Evolutionary conservation across 1,284 basidiomycete species (phyloP).

Genomic region (Cryptococcus depauperatus): DNA sequence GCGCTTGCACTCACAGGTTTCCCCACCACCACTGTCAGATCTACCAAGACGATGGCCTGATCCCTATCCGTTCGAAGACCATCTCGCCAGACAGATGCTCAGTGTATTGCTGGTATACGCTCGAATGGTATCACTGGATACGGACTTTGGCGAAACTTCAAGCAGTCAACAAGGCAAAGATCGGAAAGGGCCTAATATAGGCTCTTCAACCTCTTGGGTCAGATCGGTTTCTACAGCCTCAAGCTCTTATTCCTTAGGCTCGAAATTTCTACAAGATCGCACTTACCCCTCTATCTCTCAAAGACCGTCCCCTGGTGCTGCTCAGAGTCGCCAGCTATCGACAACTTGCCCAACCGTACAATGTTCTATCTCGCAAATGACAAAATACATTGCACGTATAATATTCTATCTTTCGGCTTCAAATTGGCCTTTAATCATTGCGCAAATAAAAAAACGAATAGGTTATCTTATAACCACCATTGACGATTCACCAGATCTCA

Average conservation of each 20-base stretch:
- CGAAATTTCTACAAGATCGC: slow-evolving; percentile 26
- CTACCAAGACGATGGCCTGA: slow-evolving; percentile 53
- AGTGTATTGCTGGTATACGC: slow-evolving; percentile 74
- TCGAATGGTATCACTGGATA: slow-evolving; percentile 56
- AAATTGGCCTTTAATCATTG: slow-evolving; percentile 77
- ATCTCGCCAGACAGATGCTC: slow-evolving; percentile 75
- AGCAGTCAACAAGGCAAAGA: slow-evolving; percentile 21
- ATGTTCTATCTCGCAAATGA: slow-evolving; percentile 37
- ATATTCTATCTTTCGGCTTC: slow-evolving; percentile 82
- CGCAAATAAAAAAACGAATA: slow-evolving; percentile 62
- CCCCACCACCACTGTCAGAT: slow-evolving; percentile 15
- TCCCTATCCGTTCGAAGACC: slow-evolving; percentile 70
- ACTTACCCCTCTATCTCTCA: slow-evolving; percentile 22
- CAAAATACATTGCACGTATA: slow-evolving; percentile 55
- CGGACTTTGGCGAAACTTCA: neutral
- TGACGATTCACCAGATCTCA: slow-evolving; percentile 51
- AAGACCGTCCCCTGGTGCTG: neutral
- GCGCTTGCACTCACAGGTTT: slow-evolving; percentile 39
- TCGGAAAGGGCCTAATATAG: slow-evolving; percentile 15
- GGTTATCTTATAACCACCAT: slow-evolving; percentile 47
- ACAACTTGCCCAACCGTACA: slow-evolving; percentile 18
- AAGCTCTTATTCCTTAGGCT: slow-evolving; percentile 17
- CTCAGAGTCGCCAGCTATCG: slow-evolving; percentile 5
- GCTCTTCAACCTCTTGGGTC: slow-evolving; percentile 16
- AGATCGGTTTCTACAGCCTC: slow-evolving; percentile 12